phyloP scores from a whole-genome alignment of 139 green algal species.

The Haematococcus lacustris region DNA sequence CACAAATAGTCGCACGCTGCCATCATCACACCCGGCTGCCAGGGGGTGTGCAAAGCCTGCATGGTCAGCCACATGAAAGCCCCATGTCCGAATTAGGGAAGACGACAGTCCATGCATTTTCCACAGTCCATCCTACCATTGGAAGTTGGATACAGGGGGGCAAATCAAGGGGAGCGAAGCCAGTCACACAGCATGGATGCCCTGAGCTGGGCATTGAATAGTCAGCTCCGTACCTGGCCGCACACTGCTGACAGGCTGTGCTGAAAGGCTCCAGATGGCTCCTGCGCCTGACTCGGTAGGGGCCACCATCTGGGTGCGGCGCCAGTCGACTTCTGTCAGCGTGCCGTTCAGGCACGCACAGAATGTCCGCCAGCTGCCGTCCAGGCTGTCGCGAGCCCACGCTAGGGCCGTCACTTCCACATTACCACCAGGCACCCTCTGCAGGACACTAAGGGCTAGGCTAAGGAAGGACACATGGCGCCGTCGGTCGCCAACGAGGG shows the following conservation, averaged over 20 bases:
- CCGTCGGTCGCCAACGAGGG: neutral
- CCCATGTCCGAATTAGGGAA: too few relatives aligned
- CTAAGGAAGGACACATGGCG: neutral
- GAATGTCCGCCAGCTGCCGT: slow-evolving; percentile 54
- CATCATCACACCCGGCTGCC: slow-evolving; percentile 87
- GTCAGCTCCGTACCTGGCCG: slow-evolving; percentile 14
- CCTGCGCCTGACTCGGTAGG: slow-evolving; percentile 70
- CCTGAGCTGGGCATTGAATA: neutral
- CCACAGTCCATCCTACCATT: neutral
- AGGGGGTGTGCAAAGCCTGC: slow-evolving; percentile 43
- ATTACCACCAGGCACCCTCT: slow-evolving; percentile 60
- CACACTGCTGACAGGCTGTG: slow-evolving; percentile 35
- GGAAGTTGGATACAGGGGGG: neutral
- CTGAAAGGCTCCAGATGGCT: slow-evolving; percentile 72
- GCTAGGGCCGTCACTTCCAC: slow-evolving; percentile 56
- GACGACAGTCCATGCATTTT: neutral
- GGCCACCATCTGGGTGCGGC: slow-evolving; percentile 6
- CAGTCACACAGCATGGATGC: neutral
- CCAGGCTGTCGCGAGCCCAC: slow-evolving; percentile 47
- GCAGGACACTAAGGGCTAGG: neutral
- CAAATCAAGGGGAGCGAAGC: neutral
- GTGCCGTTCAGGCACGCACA: slow-evolving; percentile 63
- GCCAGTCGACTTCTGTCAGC: slow-evolving; percentile 62
- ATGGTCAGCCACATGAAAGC: too few relatives aligned
- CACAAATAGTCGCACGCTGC: slow-evolving; percentile 69